Evolutionary conservation across 2,329 filamentous ascomycete species (phyloP).

Genomic region (Shiraia sp.): DNA sequence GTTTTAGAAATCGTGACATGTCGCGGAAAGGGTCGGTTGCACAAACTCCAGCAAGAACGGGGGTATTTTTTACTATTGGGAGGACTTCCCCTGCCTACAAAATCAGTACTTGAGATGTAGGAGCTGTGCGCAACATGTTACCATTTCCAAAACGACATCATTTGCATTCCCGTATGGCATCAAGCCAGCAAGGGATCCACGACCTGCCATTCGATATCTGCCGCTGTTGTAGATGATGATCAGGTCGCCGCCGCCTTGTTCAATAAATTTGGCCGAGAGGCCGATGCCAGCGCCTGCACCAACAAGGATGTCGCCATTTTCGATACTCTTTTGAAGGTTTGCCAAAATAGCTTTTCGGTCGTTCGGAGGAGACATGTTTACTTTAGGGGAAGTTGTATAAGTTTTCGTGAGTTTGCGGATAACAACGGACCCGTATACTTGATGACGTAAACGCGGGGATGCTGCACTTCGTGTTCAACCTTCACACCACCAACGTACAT

Average conservation of each 20-base stretch:
- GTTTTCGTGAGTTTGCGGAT: not conserved
- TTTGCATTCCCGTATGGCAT: slow-evolving; percentile 76
- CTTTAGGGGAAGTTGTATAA: not conserved
- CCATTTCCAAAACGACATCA: slow-evolving; percentile 71
- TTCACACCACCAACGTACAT: no score
- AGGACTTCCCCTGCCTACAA: slow-evolving; percentile 65
- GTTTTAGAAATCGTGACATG: slow-evolving; percentile 62
- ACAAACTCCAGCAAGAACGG: slow-evolving; percentile 72
- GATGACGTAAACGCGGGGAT: slow-evolving; percentile 16
- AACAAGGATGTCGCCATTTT: slow-evolving; percentile 62
- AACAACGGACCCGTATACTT: slow-evolving; percentile 1
- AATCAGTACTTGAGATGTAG: not conserved
- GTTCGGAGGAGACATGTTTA: slow-evolving; percentile 61
- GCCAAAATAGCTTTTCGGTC: slow-evolving; percentile 60
- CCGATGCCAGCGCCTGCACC: slow-evolving; percentile 73
- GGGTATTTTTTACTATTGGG: slow-evolving; percentile 64
- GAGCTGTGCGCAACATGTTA: slow-evolving; percentile 18
- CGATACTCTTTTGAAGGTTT: slow-evolving; percentile 57
- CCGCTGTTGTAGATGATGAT: slow-evolving; percentile 76
- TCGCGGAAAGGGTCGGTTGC: slow-evolving; percentile 70
- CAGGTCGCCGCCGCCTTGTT: slow-evolving; percentile 68
- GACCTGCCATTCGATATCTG: slow-evolving; percentile 72
- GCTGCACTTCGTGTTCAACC: not conserved
- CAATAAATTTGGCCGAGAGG: slow-evolving; percentile 71
- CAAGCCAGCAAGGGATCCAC: slow-evolving; percentile 68